phyloP scores from a whole-genome alignment of 2,329 filamentous ascomycete species.

The Ophiostoma angusticollis region DNA sequence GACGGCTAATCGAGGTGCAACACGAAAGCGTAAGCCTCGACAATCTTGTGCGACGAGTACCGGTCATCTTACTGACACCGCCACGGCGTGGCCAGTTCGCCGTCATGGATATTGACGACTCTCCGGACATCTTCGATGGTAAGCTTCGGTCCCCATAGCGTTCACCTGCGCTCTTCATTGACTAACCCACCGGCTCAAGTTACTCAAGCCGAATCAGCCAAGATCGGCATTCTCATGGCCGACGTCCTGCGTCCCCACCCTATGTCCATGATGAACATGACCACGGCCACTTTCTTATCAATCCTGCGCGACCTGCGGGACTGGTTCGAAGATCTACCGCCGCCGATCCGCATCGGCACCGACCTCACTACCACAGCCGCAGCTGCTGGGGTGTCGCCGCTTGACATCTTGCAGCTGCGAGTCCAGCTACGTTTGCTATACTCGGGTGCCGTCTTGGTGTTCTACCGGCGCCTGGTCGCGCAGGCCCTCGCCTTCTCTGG shows the following conservation, averaged over 20 bases:
- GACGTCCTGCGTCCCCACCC: conserved; percentile 20
- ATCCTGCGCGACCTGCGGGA: conserved; percentile 18
- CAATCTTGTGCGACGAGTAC: no score
- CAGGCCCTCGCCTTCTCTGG: no score
- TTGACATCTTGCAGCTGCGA: conserved; percentile 14
- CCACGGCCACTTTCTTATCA: conserved; percentile 16
- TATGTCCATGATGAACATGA: conserved; percentile 18
- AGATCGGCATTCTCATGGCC: conserved; percentile 19
- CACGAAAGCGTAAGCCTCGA: conserved; percentile 10
- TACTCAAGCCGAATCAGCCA: conserved; percentile 20
- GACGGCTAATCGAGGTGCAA: conserved; percentile 15
- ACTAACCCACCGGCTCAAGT: conserved; percentile 13
- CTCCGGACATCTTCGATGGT: conserved; percentile 16
- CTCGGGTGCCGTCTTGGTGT: conserved; percentile 20
- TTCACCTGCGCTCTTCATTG: no score
- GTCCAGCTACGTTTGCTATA: conserved; percentile 22
- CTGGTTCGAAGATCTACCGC: conserved; percentile 19
- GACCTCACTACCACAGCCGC: neutral
- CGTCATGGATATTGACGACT: conserved; percentile 15
- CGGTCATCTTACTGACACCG: neutral
- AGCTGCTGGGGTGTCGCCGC: conserved; percentile 10
- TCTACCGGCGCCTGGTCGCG: conserved; percentile 20
- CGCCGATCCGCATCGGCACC: conserved; percentile 14
- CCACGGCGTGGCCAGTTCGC: conserved; percentile 15
- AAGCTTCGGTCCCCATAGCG: no score